A percentile compares a stretch with the other conserved stretches of the same genome.
Evolutionary conservation across 768 basidiomycete genomes (phyloP).

Genomic region (Boletales sp.): DNA sequence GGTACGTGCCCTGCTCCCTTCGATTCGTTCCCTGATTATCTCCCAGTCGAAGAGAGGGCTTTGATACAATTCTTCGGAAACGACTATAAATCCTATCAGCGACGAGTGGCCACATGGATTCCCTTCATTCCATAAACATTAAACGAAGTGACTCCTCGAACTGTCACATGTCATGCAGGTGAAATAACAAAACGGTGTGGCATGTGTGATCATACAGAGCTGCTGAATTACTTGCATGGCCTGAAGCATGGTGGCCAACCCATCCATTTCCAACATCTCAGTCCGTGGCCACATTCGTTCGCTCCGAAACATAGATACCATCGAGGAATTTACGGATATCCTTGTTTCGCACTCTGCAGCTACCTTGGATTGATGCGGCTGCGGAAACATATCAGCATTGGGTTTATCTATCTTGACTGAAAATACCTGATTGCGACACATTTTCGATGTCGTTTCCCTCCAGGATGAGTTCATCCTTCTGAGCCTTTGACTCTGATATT

Average conservation of each 20-base stretch:
- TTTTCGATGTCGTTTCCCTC: conserved; percentile 96
- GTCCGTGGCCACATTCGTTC: conserved; percentile 54
- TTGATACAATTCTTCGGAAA: conserved; percentile 88
- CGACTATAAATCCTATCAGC: conserved; percentile 75
- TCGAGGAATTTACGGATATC: conserved; percentile 99
- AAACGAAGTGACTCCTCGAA: background rate
- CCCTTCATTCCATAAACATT: conserved; percentile 68
- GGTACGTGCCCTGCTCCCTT: conserved; percentile 47
- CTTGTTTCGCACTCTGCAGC: conserved; percentile 97
- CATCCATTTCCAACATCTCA: conserved; percentile 19
- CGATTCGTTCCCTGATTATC: conserved; percentile 2
- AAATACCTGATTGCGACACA: conserved; percentile 90
- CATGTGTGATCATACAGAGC: conserved; percentile 27
- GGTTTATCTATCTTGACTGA: background rate
- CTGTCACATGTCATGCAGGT: background rate
- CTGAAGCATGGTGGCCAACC: conserved; percentile 11
- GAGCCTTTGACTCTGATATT: conserved; percentile 79
- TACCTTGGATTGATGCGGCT: conserved; percentile 96
- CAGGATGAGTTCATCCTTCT: conserved; percentile 93
- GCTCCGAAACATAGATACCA: conserved; percentile 88
- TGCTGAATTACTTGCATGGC: conserved; percentile 19
- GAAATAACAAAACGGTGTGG: conserved; percentile 13
- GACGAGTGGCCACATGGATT: conserved; percentile 78
- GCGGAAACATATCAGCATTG: conserved; percentile 9
- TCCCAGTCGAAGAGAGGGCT: conserved; percentile 72